A percentile compares a stretch with the other conserved stretches of the same genome.
Conservation (phyloP, 345 rosid species). For the Heritiera littoralis region DNA sequence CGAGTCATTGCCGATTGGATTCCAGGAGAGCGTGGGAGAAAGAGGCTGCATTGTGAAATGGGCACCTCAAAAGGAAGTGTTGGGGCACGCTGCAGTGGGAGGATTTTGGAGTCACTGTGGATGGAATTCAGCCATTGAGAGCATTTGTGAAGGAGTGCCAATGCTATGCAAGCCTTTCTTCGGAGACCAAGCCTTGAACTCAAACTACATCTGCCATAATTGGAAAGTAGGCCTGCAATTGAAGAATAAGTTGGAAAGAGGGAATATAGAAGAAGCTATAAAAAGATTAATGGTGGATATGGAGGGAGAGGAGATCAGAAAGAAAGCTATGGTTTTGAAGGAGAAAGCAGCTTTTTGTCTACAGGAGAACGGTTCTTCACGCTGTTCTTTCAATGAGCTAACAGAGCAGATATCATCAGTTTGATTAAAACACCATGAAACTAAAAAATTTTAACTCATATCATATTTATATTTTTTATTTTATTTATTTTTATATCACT, state of each 20-base stretch:
- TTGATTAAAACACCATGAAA: not conserved
- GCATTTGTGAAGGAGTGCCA: constrained; percentile 39
- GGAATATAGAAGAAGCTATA: constrained; percentile 21
- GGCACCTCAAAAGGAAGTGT: constrained; percentile 41
- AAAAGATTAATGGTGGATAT: constrained; percentile 25
- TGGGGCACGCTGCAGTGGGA: constrained; percentile 34
- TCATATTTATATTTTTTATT: too few species aligned
- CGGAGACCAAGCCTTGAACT: constrained; percentile 33
- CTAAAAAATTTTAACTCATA: too few species aligned
- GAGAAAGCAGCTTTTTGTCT: constrained; percentile 15
- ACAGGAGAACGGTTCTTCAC: constrained; percentile 27
- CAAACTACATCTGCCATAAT: constrained; percentile 23
- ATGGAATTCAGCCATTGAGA: constrained; percentile 41
- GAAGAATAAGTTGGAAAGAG: constrained; percentile 29
- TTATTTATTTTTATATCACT: too few species aligned
- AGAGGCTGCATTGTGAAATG: constrained; percentile 34
- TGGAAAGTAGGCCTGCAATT: constrained; percentile 26
- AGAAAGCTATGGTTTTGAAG: constrained; percentile 25
- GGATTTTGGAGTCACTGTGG: constrained; percentile 48
- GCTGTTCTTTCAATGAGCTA: constrained; percentile 17
- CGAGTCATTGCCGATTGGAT: constrained; percentile 21
- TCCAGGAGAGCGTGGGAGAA: constrained; percentile 14
- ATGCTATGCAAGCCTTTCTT: constrained; percentile 38
- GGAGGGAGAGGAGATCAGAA: constrained; percentile 34
- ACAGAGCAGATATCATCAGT: not conserved